Base-by-base conservation (phyloP, 768 basidiomycete genomes). In the Astraeus odoratus region DNA sequence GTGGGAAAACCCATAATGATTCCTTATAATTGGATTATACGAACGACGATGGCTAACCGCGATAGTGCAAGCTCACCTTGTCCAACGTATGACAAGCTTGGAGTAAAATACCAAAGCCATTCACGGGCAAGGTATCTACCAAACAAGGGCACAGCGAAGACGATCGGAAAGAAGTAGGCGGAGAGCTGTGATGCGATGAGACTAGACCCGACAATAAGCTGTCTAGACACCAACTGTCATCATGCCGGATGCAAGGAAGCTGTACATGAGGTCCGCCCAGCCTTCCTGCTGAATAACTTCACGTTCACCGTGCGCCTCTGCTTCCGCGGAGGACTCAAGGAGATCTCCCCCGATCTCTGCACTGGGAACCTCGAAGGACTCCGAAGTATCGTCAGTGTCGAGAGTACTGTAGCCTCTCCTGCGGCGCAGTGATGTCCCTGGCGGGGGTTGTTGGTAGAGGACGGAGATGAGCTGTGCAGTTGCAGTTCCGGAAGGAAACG, bases 1-100 rank as follows among this genome's bases (percentile, higher is more conserved):
- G 91, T 95, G 0, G 92, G 86, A 56, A 94, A 90, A 4, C 94
- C 95, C 95, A 98, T 98, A 55, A 97, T 97, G 49, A 97, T 92
- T 5, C 92, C 88, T 84, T 42, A 13, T 27, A n/a, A 13, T 43
- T 19, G 44, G 43, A 41, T 19, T 43, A 39, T 35, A 35, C 34
- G 43, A 45, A 20, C 9, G 44, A 45, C 19, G 22, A 16, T 23
- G 7, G 16, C 12, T 8, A 9, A 35, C 30, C 44, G 31, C 22
- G 16, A 36, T 7, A n/a, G 41, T 15, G 9, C 12, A 43, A 34
- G 29, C 45, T 8, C 43, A 56, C 89, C 93, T 77, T 95, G 91
- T 1, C 93, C 93, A 30, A 96, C 81, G 57, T 96, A 97, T 0
- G 87, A 89, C 19, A 95, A 67, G 61, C 86, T 90, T 1, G 92